Percentiles rank a stretch among this genome's conserved stretches.
phyloP scores from a whole-genome alignment of 768 basidiomycete species.

The Podaxis sp. region DNA sequence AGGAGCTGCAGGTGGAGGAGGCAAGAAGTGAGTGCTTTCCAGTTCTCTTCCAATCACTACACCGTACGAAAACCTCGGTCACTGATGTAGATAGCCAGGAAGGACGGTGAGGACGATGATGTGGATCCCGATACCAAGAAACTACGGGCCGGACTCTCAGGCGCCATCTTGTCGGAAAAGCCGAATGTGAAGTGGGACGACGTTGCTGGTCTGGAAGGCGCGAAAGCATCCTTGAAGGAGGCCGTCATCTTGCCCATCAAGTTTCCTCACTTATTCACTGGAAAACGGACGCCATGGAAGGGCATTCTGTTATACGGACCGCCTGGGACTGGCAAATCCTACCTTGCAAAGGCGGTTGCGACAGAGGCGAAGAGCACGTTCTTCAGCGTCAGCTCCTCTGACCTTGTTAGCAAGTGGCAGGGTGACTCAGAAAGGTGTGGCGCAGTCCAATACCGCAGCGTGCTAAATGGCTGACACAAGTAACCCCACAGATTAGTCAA shows the following conservation, averaged over 20 bases:
- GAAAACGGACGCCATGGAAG: constrained; percentile 95
- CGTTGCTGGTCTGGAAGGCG: constrained; percentile 92
- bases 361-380: constrained; percentile 99
- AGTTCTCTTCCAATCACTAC: neutral
- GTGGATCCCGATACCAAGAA: constrained; percentile 94
- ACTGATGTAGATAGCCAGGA: constrained; percentile 22
- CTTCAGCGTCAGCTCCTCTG: constrained; percentile 92
- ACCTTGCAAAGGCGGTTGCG: constrained; percentile 96
- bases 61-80: neutral
- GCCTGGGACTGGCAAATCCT: constrained; percentile 96
- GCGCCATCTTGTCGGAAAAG: constrained; percentile 88
- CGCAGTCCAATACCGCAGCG: neutral
- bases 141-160: constrained; percentile 82
- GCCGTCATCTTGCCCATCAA: constrained; percentile 99
- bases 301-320: constrained; percentile 97
- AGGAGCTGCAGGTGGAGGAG: constrained; percentile 32
- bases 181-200: constrained; percentile 99
- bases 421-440: constrained; percentile 93
- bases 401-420: constrained; percentile 99
- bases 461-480: neutral
- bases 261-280: constrained; percentile 97
- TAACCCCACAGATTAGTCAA: constrained; percentile 70
- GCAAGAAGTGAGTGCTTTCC: constrained; percentile 38
- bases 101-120: constrained; percentile 60
- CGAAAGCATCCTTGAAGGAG: constrained; percentile 95